Base-by-base conservation (phyloP, 2,329 filamentous ascomycete species). In the Monosporascus ibericus region DNA sequence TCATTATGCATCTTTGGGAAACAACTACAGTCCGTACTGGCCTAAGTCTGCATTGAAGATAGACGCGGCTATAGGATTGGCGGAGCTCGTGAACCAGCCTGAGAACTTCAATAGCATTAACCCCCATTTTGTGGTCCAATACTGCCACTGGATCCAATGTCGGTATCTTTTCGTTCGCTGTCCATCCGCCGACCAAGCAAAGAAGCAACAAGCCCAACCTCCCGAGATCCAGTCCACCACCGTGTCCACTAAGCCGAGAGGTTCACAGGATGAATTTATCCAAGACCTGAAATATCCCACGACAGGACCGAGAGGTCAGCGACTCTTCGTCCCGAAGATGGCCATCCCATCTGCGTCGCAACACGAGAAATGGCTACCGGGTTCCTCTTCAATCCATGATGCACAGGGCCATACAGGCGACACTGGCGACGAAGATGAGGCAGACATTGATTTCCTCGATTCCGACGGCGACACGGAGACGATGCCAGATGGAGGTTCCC, bases 131-230 rank as follows among this genome's bases (percentile, higher is more conserved):
- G 92, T 96, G 8, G 84, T 96, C 1, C 67, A 80, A 25, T 75
- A 90, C 44, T 72, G 87, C 9, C 86, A 95, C 62, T 96, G 92
- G 92, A 91, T 95, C 54, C 90, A 95, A 63, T 91, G 90, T 25
- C 81, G 91, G 44, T 96, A 95, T 68, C 76, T 96, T 2, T 88
- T 96, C 59, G 82, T 75, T 20, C 49, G 58, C 15, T 2, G 11
- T 9, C 17, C 8, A 7, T 4, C 30, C 6, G 30, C 34, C 6
- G 5, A n/a, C 6, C n/a, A 17, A 48, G n/a, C 40, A 17, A 44
- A 22, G 11, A 15, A 36, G 18, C 30, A 7, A 25, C 17, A 25
- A 15, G 5, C 17, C 24, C 18, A 20, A 9, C 5, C 20, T 11
- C n/a, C 6, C 14, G 25, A 11, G 5, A 25, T 5, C 18, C 30